Evolutionary conservation across 345 rosid species (phyloP), one percentile per base, ranked within the genome.

Genomic region (Sonneratia caseolaris): DNA sequence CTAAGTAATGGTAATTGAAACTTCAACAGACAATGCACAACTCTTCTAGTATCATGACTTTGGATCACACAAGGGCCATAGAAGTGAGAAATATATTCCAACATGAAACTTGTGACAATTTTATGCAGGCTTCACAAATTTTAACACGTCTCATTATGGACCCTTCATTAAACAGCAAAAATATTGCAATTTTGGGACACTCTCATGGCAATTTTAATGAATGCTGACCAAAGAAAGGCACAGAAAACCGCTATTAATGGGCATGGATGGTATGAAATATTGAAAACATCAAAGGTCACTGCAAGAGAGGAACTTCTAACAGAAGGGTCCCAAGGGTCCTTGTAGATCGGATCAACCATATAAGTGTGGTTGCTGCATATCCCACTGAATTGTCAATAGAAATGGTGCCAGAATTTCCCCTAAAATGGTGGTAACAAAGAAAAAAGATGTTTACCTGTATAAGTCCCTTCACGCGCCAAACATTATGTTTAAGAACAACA

Each of bases 381-480:
- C 35, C 27, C 22, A n/a, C 64, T n/a, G 5, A 9, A 47, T 47
- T 9, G 9, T 9, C 15, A 47, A 9, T 47, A 8, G 51, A 9
- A 9, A 9, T 9, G 14, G 15, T 47, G 51, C 13, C 51, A 55
- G 61, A 55, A 55, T n/a, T 14, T 36, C 32, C 24, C 35, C 66
- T 18, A 61, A 19, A 27, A n/a, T 5, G 7, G 18, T 38, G 10
- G 47, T 37, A 3, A 19, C 0, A 10, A 19, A 18, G 38, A 2
- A 35, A 27, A 38, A 66, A 37, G 24, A 66, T 42, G 19, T 18
- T 43, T 70, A 82, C 87, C 83, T 84, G 87, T 74, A 84, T 84
- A 73, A 82, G 70, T 61, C 87, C 87, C 64, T 84, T 84, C 47
- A 84, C 85, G 3, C 87, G 85, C 87, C 87, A 84, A 19, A 84